phyloP scores from a whole-genome alignment of 2,329 filamentous ascomycete species.

The Pezicula radicicola region DNA sequence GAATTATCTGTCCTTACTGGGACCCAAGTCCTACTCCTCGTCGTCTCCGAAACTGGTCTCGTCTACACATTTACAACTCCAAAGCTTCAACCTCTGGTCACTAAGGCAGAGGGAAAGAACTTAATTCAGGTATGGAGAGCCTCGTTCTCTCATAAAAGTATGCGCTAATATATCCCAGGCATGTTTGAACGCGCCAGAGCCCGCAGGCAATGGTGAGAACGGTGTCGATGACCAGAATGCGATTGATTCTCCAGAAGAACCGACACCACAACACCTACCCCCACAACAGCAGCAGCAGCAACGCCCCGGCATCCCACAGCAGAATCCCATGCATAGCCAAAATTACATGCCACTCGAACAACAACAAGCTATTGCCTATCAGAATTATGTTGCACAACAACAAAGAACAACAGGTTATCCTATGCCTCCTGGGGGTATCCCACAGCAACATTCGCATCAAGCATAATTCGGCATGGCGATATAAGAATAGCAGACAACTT shows the following conservation, averaged over 20 bases:
- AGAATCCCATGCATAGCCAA: conserved; percentile 55
- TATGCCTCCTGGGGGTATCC: conserved; percentile 76
- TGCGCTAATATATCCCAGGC: conserved; percentile 57
- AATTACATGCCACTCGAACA: conserved; percentile 67
- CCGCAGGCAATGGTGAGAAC: conserved; percentile 75
- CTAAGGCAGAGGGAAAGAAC: conserved; percentile 98
- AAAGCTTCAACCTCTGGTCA: conserved; percentile 96
- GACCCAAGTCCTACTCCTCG: conserved; percentile 92
- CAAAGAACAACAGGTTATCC: conserved; percentile 70
- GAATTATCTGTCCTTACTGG: conserved; percentile 96
- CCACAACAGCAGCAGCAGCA: conserved; percentile 57
- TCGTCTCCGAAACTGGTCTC: conserved; percentile 94
- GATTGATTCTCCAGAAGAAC: conserved; percentile 90
- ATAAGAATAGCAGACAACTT: conserved; percentile 22
- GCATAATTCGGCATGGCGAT: conserved; percentile 46
- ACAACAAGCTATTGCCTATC: conserved; percentile 77
- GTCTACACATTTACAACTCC: conserved; percentile 99
- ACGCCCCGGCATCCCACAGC: conserved; percentile 60
- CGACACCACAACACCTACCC: conserved; percentile 71
- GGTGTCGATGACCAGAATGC: conserved; percentile 73
- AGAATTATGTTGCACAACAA: conserved; percentile 74
- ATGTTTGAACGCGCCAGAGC: conserved; percentile 94
- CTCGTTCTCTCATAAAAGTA: neutral
- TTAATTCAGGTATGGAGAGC: conserved; percentile 77
- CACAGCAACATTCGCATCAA: conserved; percentile 79